Percentiles rank a stretch among this genome's conserved stretches.
Evolutionary conservation across 805 yeast genomes (phyloP).

Genomic region (Wilhelminamyces savonicus): DNA sequence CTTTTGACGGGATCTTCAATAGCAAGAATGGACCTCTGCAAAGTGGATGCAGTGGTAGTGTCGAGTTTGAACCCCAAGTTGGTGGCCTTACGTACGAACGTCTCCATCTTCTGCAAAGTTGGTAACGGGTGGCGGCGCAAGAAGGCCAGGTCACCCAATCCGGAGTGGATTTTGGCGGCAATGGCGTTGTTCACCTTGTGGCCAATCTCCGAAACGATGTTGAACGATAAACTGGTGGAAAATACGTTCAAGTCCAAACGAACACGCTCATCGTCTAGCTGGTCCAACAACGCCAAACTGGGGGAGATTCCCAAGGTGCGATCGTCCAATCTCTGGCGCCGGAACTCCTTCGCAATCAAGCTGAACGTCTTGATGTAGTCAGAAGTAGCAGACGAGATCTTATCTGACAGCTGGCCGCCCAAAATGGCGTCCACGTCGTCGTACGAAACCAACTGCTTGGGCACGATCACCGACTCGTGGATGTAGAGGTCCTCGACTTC

Average conservation of each 20-base stretch:
- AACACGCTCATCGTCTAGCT: conserved; percentile 79
- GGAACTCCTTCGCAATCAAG: conserved; percentile 61
- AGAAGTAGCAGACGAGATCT: conserved; percentile 48
- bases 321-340: conserved; percentile 58
- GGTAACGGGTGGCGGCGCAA: conserved; percentile 88
- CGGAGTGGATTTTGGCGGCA: conserved; percentile 72
- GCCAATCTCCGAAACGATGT: conserved; percentile 66
- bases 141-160: conserved; percentile 73
- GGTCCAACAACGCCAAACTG: conserved; percentile 63
- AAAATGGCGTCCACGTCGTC: conserved; percentile 51
- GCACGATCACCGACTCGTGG: conserved; percentile 63
- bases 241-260: conserved; percentile 68
- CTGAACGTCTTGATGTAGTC: conserved; percentile 61
- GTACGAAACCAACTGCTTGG: conserved; percentile 52
- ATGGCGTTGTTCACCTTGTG: conserved; percentile 79
- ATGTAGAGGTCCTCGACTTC: conserved; percentile 74
- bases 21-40: conserved; percentile 63
- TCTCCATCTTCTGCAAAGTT: conserved; percentile 70
- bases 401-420: conserved; percentile 16
- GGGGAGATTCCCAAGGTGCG: conserved; percentile 41
- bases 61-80: conserved; percentile 66
- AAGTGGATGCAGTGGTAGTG: conserved; percentile 62
- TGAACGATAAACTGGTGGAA: conserved; percentile 49
- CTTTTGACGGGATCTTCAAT: conserved; percentile 60
- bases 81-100: conserved; percentile 65